These are phyloP conservation scores for Fusarium sp. DNA, from an alignment of 2,329 filamentous ascomycete species.

Conservation along the genomic window DNA sequence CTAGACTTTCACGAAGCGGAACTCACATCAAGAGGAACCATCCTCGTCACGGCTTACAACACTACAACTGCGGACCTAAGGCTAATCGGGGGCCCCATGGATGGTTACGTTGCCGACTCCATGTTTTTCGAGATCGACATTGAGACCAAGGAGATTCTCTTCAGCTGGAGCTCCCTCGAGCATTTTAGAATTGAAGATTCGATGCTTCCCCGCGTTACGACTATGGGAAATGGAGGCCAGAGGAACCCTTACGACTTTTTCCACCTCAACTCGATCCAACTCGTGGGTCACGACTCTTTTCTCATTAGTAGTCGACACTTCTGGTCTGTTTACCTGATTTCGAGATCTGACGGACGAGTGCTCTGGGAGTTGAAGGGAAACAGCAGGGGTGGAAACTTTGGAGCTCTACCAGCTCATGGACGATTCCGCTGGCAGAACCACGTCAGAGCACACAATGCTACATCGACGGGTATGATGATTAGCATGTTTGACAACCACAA, in stretches of 20 bases:
- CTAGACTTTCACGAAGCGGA: constrained; percentile 40
- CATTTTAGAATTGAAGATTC: constrained; percentile 40
- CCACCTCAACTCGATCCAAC: constrained; percentile 41
- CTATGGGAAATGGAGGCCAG: constrained; percentile 19
- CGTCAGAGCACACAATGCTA: constrained; percentile 42
- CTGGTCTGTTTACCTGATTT: constrained; percentile 38
- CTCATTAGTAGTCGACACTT: constrained; percentile 39
- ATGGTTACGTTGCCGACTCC: constrained; percentile 42
- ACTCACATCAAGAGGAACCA: constrained; percentile 33
- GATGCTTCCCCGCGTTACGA: constrained; percentile 12
- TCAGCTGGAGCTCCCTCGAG: constrained; percentile 53
- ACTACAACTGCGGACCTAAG: constrained; percentile 31
- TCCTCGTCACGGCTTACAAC: constrained; percentile 42
- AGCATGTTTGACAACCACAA: constrained; percentile 52
- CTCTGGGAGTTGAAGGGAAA: constrained; percentile 41
- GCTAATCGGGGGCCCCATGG: constrained; percentile 20
- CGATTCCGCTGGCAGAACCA: constrained; percentile 51
- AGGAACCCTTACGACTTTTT: constrained; percentile 37
- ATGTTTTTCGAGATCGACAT: constrained; percentile 56
- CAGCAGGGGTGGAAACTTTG: constrained; percentile 39
- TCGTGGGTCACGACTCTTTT: constrained; percentile 29
- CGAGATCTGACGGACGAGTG: constrained; percentile 29
- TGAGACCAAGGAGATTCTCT: constrained; percentile 51
- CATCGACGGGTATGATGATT: constrained; percentile 35
- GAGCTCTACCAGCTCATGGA: constrained; percentile 35